Conservation (phyloP, 768 basidiomycete genomes). For the Auricularia auricula-judae region DNA sequence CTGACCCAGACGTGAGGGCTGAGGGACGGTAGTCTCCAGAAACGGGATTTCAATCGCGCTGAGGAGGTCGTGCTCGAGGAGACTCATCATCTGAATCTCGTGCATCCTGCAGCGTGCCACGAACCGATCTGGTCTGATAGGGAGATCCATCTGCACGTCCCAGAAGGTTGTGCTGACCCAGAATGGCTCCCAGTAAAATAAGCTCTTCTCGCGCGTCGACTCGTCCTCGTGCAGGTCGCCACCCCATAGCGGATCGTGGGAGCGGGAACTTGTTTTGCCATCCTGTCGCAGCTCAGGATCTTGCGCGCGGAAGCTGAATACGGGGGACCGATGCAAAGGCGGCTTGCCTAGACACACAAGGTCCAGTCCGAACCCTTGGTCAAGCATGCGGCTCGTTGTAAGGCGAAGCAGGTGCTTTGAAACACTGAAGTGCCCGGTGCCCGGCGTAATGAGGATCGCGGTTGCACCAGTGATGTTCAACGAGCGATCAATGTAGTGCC, state of each 20-base stretch:
- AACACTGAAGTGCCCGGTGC: constrained; percentile 88
- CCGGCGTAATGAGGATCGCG: constrained; percentile 82
- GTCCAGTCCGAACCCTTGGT: constrained; percentile 86
- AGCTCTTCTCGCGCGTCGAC: constrained; percentile 32
- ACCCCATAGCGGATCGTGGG: constrained; percentile 67
- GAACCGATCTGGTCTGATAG: constrained; percentile 73
- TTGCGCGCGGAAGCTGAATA: constrained; percentile 74
- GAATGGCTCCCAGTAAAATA: constrained; percentile 87
- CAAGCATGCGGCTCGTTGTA: constrained; percentile 87
- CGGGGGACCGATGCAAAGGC: constrained; percentile 85
- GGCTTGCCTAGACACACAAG: constrained; percentile 83
- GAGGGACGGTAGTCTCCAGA: constrained; percentile 29
- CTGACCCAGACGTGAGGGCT: constrained; percentile 9
- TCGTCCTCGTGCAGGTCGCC: constrained; percentile 36
- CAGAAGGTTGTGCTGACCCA: constrained; percentile 76
- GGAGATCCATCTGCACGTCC: constrained; percentile 80
- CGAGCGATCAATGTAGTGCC: constrained; percentile 91
- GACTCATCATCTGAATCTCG: constrained; percentile 88
- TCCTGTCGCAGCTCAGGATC: constrained; percentile 28
- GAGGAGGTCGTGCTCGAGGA: constrained; percentile 72
- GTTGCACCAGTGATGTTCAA: constrained; percentile 78
- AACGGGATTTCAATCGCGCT: constrained; percentile 83
- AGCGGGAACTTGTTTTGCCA: constrained; percentile 33
- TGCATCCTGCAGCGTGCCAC: constrained; percentile 94
- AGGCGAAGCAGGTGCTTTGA: constrained; percentile 81